A percentile compares a stretch with the other conserved stretches of the same genome.
Evolutionary conservation across 225 moss, liverwort and hornwort genomes (phyloP).

Genomic region (Sphagnum contortum): DNA sequence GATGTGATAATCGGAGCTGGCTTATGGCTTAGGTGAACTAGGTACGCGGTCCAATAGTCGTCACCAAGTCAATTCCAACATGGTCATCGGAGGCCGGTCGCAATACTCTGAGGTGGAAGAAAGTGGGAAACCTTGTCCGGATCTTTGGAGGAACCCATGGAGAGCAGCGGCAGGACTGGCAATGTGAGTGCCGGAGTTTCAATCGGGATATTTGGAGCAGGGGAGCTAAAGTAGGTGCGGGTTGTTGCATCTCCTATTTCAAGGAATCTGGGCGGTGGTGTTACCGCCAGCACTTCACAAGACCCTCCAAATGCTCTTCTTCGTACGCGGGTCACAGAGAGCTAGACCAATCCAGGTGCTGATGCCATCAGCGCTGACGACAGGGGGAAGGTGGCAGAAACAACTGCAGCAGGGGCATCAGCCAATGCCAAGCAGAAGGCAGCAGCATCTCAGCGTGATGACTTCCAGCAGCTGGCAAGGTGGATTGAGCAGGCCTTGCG

Average conservation of each 20-base stretch:
- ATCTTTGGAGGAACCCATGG: slow-evolving; percentile 37
- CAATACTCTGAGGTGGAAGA: slow-evolving; percentile 58
- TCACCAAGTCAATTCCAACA: no score
- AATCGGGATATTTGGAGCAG: slow-evolving; percentile 81
- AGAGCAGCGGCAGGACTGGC: slow-evolving; percentile 42
- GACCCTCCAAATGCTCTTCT: slow-evolving; percentile 38
- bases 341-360: slow-evolving; percentile 18
- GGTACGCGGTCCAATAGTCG: no score
- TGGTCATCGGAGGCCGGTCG: slow-evolving; percentile 64
- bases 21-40: no score
- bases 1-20: no score
- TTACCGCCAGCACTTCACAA: slow-evolving; percentile 44
- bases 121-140: slow-evolving; percentile 39
- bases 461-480: slow-evolving; percentile 89
- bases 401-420: slow-evolving; percentile 39
- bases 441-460: slow-evolving; percentile 68
- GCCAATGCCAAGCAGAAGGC: slow-evolving; percentile 15
- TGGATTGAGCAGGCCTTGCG: slow-evolving; percentile 98
- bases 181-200: slow-evolving; percentile 90
- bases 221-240: slow-evolving; percentile 51
- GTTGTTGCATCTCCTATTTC: slow-evolving; percentile 30
- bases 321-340: slow-evolving; percentile 63
- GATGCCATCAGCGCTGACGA: slow-evolving; percentile 58
- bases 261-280: slow-evolving; percentile 22
- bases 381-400: slow-evolving; percentile 67